phyloP scores from a whole-genome alignment of 768 basidiomycete genomes.

The Multifurca ochricompacta region DNA sequence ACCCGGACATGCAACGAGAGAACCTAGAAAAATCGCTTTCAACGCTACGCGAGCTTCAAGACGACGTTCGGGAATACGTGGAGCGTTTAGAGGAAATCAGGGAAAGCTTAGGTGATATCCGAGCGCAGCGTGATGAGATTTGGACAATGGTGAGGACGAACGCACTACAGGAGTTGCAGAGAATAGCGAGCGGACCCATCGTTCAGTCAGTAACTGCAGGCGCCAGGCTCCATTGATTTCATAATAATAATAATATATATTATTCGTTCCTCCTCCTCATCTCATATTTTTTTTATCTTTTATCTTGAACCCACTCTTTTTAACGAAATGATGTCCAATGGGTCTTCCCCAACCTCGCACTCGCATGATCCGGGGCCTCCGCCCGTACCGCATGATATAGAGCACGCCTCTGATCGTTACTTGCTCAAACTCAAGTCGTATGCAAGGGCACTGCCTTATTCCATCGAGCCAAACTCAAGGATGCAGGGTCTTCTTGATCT shows the following conservation, averaged over 20 bases:
- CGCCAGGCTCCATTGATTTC: neutral
- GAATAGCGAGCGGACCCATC: conserved; percentile 36
- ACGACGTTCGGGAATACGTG: conserved; percentile 81
- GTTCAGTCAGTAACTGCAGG: neutral
- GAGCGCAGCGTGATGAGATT: conserved; percentile 60
- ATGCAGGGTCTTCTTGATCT: conserved; percentile 74
- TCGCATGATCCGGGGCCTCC: conserved; percentile 31
- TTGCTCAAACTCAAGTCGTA: conserved; percentile 55
- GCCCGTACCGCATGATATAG: conserved; percentile 28
- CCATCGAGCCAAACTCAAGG: conserved; percentile 64
- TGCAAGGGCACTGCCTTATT: conserved; percentile 63
- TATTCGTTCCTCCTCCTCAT: neutral
- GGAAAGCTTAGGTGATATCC: conserved; percentile 68
- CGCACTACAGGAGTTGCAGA: conserved; percentile 69
- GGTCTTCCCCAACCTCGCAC: conserved; percentile 24
- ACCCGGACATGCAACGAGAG: conserved; percentile 58
- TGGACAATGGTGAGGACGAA: conserved; percentile 73
- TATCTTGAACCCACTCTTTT: conserved; percentile 1
- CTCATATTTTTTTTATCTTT: neutral
- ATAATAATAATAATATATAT: conserved; percentile 10
- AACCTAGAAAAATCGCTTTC: conserved; percentile 69
- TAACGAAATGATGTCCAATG: conserved; percentile 9
- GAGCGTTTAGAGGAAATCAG: conserved; percentile 80
- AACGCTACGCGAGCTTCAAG: conserved; percentile 69
- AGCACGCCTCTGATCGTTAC: conserved; percentile 37